A percentile compares a stretch with the other conserved stretches of the same genome.
Conservation (phyloP, 2,329 filamentous ascomycete genomes). For the Neopestalotiopsis sp. region DNA sequence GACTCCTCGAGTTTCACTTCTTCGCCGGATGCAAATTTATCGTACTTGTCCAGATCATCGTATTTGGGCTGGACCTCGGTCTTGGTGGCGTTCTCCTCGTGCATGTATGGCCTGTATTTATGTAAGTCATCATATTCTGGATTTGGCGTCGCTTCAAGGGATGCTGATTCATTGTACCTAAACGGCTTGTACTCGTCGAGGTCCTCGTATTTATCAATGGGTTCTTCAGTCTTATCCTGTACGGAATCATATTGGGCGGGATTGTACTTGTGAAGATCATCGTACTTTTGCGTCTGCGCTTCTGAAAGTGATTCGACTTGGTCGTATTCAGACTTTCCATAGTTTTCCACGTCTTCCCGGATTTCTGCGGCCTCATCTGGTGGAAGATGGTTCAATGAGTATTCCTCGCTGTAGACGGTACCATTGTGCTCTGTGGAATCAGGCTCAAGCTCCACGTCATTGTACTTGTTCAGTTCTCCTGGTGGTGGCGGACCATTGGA, state of each 20-base stretch:
- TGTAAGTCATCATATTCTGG: conserved; percentile 45
- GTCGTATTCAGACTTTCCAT: conserved; percentile 14
- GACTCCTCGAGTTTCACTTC: conserved; percentile 34
- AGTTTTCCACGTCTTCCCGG: conserved; percentile 35
- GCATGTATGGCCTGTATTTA: conserved; percentile 37
- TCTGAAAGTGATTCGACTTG: neutral
- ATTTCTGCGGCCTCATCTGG: conserved; percentile 34
- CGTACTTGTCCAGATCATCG: conserved; percentile 45
- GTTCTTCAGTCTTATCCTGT: conserved; percentile 15
- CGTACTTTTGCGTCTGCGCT: conserved; percentile 31
- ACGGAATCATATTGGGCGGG: conserved; percentile 36
- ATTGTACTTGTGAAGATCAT: conserved; percentile 45
- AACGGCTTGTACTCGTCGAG: conserved; percentile 45
- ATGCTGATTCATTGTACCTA: conserved; percentile 39
- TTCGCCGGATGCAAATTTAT: conserved; percentile 32
- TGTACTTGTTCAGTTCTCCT: conserved; percentile 42
- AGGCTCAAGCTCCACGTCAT: conserved; percentile 37
- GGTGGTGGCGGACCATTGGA: conserved; percentile 41
- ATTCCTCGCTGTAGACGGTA: conserved; percentile 34
- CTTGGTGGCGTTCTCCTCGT: conserved; percentile 36
- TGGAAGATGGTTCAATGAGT: conserved; percentile 38
- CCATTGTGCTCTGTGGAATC: conserved; percentile 17
- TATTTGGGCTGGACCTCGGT: conserved; percentile 35
- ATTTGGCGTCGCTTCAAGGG: conserved; percentile 28
- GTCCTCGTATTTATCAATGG: conserved; percentile 39